phyloP scores from a whole-genome alignment of 1,139 yeast species.

The Ogataea hybrid region DNA sequence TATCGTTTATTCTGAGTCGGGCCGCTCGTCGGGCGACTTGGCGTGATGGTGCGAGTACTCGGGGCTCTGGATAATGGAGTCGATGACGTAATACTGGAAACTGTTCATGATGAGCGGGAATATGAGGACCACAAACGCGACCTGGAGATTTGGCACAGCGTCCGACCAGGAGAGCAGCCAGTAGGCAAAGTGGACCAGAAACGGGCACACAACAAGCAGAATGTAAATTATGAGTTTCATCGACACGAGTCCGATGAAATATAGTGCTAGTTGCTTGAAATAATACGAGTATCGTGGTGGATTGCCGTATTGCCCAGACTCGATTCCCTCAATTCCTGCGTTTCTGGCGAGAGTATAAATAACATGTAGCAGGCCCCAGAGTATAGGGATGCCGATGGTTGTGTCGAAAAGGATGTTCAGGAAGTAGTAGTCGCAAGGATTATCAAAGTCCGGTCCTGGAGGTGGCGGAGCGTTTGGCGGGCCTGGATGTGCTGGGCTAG shows the following conservation, averaged over 20 bases:
- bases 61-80: constrained; percentile 75
- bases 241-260: constrained; percentile 52
- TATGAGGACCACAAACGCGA: constrained; percentile 80
- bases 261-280: constrained; percentile 69
- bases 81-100: constrained; percentile 82
- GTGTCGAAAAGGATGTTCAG: constrained; percentile 86
- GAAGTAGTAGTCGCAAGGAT: constrained; percentile 92
- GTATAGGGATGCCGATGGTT: constrained; percentile 88
- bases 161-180: constrained; percentile 74
- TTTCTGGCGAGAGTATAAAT: constrained; percentile 49
- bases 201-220: constrained; percentile 57
- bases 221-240: constrained; percentile 57
- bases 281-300: constrained; percentile 69
- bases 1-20: not conserved
- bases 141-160: constrained; percentile 76
- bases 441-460: constrained; percentile 36
- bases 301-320: constrained; percentile 81
- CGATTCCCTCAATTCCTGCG: constrained; percentile 54
- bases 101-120: constrained; percentile 81
- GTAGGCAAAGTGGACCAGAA: constrained; percentile 55
- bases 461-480: not conserved
- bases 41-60: constrained; percentile 28
- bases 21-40: constrained; percentile 11
- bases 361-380: constrained; percentile 52
- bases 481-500: not conserved